Conservation (phyloP, 2,329 filamentous ascomycete genomes). For the Nakataea oryzae region DNA sequence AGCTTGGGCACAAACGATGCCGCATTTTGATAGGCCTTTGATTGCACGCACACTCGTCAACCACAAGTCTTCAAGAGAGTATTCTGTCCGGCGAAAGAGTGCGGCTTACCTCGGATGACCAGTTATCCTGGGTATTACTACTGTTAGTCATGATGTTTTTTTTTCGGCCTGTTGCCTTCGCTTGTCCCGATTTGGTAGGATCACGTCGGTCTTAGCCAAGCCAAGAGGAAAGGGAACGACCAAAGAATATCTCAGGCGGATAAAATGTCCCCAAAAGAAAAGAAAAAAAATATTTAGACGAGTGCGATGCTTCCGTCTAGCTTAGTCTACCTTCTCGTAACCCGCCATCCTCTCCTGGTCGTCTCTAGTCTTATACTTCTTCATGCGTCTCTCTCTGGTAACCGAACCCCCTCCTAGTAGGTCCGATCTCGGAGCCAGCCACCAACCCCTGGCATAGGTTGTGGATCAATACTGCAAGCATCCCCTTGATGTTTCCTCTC, state of each 20-base stretch:
- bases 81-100: neutral
- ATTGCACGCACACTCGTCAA: slow-evolving; percentile 18
- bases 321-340: neutral
- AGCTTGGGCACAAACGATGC: slow-evolving; percentile 56
- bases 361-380: neutral
- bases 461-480: neutral
- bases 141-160: slow-evolving; percentile 10
- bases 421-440: slow-evolving; percentile 8
- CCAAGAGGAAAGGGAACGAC: no score
- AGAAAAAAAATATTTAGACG: no score
- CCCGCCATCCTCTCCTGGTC: neutral
- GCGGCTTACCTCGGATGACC: slow-evolving; percentile 26
- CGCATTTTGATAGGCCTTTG: slow-evolving; percentile 41
- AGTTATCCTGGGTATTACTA: slow-evolving; percentile 19
- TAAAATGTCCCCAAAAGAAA: no score
- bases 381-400: neutral
- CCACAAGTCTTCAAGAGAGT: no score
- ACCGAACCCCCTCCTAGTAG: neutral
- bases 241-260: no score
- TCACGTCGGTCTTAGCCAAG: no score
- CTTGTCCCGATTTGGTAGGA: neutral
- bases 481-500: neutral
- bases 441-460: neutral
- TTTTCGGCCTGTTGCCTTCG: neutral
- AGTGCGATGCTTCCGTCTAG: no score